phyloP scores from a whole-genome alignment of 164 flowering plant genomes.

The Echeveria elegans region DNA sequence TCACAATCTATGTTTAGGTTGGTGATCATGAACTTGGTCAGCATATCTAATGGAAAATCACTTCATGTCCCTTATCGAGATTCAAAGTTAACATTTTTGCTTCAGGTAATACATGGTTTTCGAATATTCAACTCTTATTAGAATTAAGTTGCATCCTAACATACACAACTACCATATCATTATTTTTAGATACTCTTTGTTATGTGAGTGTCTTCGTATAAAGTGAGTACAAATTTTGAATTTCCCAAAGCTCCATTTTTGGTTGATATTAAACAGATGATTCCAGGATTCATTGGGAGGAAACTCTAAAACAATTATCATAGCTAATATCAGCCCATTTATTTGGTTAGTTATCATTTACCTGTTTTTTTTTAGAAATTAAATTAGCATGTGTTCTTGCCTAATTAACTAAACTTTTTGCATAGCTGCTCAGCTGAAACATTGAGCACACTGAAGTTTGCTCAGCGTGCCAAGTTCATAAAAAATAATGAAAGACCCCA shows the following conservation, averaged over 20 bases:
- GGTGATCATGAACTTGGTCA: slow-evolving; percentile 95
- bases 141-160: no score
- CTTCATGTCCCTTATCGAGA: slow-evolving; percentile 97
- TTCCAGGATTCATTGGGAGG: slow-evolving; percentile 96
- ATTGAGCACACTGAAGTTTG: slow-evolving; percentile 92
- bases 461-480: slow-evolving; percentile 98
- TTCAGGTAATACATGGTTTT: slow-evolving; percentile 52
- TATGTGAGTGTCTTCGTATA: neutral
- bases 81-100: slow-evolving; percentile 96
- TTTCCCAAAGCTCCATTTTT: neutral
- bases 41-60: slow-evolving; percentile 81
- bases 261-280: neutral
- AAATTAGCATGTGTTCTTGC: neutral
- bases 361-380: no score
- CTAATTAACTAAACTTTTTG: neutral
- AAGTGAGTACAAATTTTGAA: neutral
- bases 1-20: slow-evolving; percentile 37
- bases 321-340: slow-evolving; percentile 92
- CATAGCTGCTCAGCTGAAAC: slow-evolving; percentile 81
- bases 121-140: neutral
- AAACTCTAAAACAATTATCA: slow-evolving; percentile 86
- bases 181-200: no score
- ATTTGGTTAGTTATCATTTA: slow-evolving; percentile 44
- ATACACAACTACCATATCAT: no score
- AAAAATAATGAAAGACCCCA: slow-evolving; percentile 72